Base-by-base conservation (phyloP, 352 stramenopile species). In the Globisporangium radiosum region DNA sequence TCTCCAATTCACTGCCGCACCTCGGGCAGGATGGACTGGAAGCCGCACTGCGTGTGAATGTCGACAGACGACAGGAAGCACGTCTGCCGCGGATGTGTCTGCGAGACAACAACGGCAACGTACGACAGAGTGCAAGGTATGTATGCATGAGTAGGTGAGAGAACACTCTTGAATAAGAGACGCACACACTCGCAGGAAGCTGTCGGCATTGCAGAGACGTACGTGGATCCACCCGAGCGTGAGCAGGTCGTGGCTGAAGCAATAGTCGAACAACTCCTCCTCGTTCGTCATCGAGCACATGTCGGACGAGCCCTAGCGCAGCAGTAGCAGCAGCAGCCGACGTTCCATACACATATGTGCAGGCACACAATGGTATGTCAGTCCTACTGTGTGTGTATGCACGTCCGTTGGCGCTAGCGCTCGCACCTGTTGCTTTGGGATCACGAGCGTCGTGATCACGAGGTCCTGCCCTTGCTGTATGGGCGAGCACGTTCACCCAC, bases 161-260 rank as follows among this genome's bases (percentile, higher is more conserved):
- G 25, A 25, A 25, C 25, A 2, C 25, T 25, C 25, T 25, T 25
- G 7, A 39, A 7, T 39, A 15, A 59, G 15, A 40, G 42, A 48
- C 15, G 6, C 17, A 45, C 25, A 25, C 25, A 25, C 25, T 25
- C 25, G 25, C 36, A n/a, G 0, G n/a, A 59, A 10, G 36, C 14
- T 36, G 13, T 13, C 25, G 25, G 5, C 40, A 14, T 13, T 68
- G 13, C 10, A 57, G 1, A 14, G 37, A 59, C 73, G 60, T 71
- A 91, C 83, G 70, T 96, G 88, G 64, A 97, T 95, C 88, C 88
- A 96, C 14, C 88, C 88, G n/a, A 95, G 77, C 14, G 80, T 94
- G n/a, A 96, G 73, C 44, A 96, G 65, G 39, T 94, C 87, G 51
- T 92, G 78, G 53, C 66, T 72, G 49, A 94, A 90, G 62, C 88